Evolutionary conservation across 2,329 filamentous ascomycete species (phyloP), one percentile per base, ranked within the genome.

Genomic region (Pestalotiopsis sp.): DNA sequence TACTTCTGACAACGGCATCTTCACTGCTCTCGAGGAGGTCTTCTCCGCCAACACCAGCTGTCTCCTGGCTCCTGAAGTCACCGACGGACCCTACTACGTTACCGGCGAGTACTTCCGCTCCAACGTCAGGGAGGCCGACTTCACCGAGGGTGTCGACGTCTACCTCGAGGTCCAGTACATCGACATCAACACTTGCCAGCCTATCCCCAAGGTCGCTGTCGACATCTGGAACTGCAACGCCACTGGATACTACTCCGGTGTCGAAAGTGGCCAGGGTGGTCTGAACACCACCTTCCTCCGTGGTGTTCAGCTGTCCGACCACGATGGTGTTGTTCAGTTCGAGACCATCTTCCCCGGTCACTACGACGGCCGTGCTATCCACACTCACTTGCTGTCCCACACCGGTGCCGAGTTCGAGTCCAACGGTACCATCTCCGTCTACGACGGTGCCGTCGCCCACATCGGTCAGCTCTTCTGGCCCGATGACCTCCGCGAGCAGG

Each of bases 341-440:
- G 80, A 84, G 58, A 86, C 83, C 9, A 80, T 81, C 25, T 81
- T 85, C 73, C 82, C 83, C 0, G 83, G 83, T 13, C 82, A 84
- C 73, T 81, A 81, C 70, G 65, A 69, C 5, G 79, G 79, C 4
- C 77, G 80, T 20, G 75, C 80, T 0, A 78, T 76, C 17, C 83
- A 85, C 72, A 81, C 81, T n/a, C 83, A 84, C 73, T 59, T 84
- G 27, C 69, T 79, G 41, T 71, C 76, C 6, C 77, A 78, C 67
- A 74, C 70, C 57, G 76, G 76, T 57, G 76, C 74, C 3, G 71
- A 69, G 13, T 72, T 77, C 5, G 69, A 73, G 72, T 72, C 73
- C 20, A 78, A 79, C 70, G 76, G 76, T 60, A 78, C 76, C 59
- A 76, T 66, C 45, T 75, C 73, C 20, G 71, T 75, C 6, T 77